These are phyloP conservation scores for Skeletonema potamos DNA, from an alignment of 108 stramenopile genomes.

Conservation along the genomic window DNA sequence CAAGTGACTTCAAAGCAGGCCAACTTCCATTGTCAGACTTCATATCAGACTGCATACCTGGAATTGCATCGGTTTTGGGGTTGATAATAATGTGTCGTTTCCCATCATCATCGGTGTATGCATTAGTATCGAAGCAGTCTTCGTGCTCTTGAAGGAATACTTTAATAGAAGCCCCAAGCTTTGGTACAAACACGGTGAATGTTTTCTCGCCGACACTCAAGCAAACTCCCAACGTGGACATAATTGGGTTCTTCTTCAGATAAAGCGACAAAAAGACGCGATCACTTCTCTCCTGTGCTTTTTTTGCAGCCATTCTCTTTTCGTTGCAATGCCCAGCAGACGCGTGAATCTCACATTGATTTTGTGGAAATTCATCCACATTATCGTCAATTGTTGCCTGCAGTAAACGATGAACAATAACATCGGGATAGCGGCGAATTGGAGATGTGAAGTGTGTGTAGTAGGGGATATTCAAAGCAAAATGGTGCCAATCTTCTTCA, in stretches of 20 bases:
- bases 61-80: conserved; percentile 34
- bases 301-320: conserved; percentile 82
- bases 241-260: conserved; percentile 65
- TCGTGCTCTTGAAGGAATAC: conserved; percentile 82
- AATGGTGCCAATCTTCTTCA: conserved; percentile 78
- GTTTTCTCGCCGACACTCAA: conserved; percentile 80
- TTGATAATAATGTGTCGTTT: conserved; percentile 48
- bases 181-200: conserved; percentile 83
- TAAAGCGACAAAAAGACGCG: conserved; percentile 85
- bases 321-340: conserved; percentile 87
- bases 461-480: conserved; percentile 95
- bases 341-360: conserved; percentile 49
- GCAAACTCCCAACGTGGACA: conserved; percentile 65
- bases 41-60: conserved; percentile 30
- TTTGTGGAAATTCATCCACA: conserved; percentile 58
- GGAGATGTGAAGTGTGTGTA: conserved; percentile 98
- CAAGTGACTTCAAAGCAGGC: conserved; percentile 22
- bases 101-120: conserved; percentile 32
- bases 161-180: conserved; percentile 60
- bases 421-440: conserved; percentile 95
- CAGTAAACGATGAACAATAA: conserved; percentile 90
- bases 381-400: conserved; percentile 86
- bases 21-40: conserved; percentile 26
- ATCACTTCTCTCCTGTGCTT: conserved; percentile 89
- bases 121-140: conserved; percentile 54